Base-by-base conservation (phyloP, 2,329 filamentous ascomycete genomes). In the Truncatella angustata region DNA sequence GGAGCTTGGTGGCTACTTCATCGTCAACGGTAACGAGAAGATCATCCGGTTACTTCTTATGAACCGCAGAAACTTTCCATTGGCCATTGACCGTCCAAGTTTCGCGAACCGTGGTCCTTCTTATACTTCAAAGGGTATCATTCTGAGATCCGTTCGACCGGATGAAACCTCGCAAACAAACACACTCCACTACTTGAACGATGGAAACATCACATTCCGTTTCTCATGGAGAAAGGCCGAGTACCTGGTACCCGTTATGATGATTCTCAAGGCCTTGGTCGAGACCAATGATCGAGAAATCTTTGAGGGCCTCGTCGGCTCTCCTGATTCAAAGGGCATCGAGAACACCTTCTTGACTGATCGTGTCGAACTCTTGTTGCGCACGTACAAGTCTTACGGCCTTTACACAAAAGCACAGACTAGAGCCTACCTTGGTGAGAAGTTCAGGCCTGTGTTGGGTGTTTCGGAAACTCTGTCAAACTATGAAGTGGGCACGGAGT, bases 181-280 rank as follows among this genome's bases (percentile, higher is more conserved):
- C 65, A 91, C 96, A 30, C 80, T 99, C 45, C 94, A 99, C 73
- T 99, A 97, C 70, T 82, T 99, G 52, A 91, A 81, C 62, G 94
- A 99, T 68, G 94, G 94, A 58, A 97, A 97, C 70, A 86, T 97
- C 63, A 97, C 91, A 0, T 96, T 99, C 73, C 83, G 94, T 52
- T 99, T 99, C 72, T 97, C 93, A 5, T 99, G 93, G 93, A 82
- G 92, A 60, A 99, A 99, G 73, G 91, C 91, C 61, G 94, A 99
- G 71, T 99, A 91, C 65, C 82, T 99, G n/a, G 82, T 99, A 2
- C 94, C 94, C 1, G 89, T 91, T 55, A 86, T 97, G 81, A 97
- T 99, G 93, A 85, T 99, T 30, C 74, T 99, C 58, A 99, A 97
- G 75, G 93, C 94, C 1, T 76, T 99, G 46, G 82, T 94, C 2